A percentile compares a stretch with the other conserved stretches of the same genome.
phyloP scores from a whole-genome alignment of 495 filamentous ascomycete genomes.

The Elasticomyces elasticus region DNA sequence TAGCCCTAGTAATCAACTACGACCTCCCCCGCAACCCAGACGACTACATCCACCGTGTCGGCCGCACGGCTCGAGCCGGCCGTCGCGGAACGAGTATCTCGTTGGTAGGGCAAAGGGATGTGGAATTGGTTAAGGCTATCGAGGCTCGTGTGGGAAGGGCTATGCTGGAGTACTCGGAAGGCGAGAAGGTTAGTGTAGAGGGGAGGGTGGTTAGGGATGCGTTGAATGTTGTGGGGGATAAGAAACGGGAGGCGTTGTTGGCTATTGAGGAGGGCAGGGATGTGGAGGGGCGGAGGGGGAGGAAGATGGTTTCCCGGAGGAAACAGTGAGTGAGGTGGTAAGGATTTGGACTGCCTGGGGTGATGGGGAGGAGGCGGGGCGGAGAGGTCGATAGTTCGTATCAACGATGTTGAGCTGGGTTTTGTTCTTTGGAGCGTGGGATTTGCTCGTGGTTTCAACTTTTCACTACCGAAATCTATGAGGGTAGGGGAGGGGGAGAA shows the following conservation, averaged over 20 bases:
- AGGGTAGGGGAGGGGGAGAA: too few species aligned
- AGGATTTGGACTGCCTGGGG: too few species aligned
- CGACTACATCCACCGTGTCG: conserved; percentile 94
- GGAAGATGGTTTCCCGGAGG: conserved; percentile 44
- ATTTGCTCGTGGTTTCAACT: too few species aligned
- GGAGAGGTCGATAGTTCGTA: too few species aligned
- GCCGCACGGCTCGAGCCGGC: conserved; percentile 88
- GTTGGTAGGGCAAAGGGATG: conserved; percentile 85
- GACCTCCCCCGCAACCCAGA: conserved; percentile 92
- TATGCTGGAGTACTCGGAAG: conserved; percentile 74
- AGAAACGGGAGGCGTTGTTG: conserved; percentile 78
- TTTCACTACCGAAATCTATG: too few species aligned
- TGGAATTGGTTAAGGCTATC: conserved; percentile 75
- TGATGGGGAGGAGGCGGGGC: too few species aligned
- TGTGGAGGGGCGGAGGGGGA: conserved; percentile 65
- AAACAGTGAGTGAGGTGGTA: conserved; percentile 24
- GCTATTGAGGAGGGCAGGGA: conserved; percentile 89
- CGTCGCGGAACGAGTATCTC: conserved; percentile 72
- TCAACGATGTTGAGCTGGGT: too few species aligned
- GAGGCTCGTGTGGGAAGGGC: conserved; percentile 70
- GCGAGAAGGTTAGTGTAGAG: conserved; percentile 86
- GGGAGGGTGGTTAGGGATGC: conserved; percentile 69
- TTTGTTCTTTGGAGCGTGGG: too few species aligned
- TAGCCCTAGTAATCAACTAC: conserved; percentile 84
- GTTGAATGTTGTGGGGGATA: conserved; percentile 79